A percentile compares a stretch with the other conserved stretches of the same genome.
These are phyloP conservation scores for Kockiozyma suomiensis DNA, from an alignment of 805 yeast species.

Conservation along the genomic window DNA sequence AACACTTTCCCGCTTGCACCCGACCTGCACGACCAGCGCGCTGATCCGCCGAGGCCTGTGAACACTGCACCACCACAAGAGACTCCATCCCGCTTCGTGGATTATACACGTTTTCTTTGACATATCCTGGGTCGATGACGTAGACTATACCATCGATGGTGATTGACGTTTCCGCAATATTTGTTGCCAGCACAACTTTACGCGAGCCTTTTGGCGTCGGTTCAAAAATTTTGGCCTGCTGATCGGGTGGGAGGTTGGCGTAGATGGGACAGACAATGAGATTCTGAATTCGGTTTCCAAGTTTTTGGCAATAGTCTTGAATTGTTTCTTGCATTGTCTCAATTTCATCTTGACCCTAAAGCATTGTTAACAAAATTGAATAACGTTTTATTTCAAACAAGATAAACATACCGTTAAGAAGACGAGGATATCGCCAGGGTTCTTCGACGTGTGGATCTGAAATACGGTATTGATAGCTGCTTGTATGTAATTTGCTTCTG, in stretches of 20 bases:
- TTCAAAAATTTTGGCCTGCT: conserved; percentile 86
- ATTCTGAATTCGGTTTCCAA: conserved; percentile 66
- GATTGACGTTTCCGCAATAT: conserved; percentile 95
- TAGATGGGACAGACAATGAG: conserved; percentile 83
- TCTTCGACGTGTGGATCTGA: conserved; percentile 81
- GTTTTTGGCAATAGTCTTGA: conserved; percentile 61
- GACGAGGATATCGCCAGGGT: conserved; percentile 76
- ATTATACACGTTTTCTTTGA: conserved; percentile 85
- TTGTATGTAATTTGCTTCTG: conserved; percentile 83
- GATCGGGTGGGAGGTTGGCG: conserved; percentile 86
- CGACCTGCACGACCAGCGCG: conserved; percentile 97
- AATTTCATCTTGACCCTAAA: conserved; percentile 85
- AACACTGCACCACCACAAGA: conserved; percentile 77
- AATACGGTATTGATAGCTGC: conserved; percentile 82
- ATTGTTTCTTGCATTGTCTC: conserved; percentile 74
- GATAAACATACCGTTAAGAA: conserved; percentile 49
- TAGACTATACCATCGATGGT: conserved; percentile 92
- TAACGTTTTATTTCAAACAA: too few relatives aligned
- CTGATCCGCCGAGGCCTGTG: conserved; percentile 95
- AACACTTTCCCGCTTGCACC: conserved; percentile 95
- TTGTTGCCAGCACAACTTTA: conserved; percentile 91
- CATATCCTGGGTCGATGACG: conserved; percentile 94
- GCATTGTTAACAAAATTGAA: neutral
- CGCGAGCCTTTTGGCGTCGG: conserved; percentile 82
- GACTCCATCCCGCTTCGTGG: conserved; percentile 91